Evolutionary conservation across 23 red algal genomes (phyloP).

Genomic region (Agarophyton chilense): DNA sequence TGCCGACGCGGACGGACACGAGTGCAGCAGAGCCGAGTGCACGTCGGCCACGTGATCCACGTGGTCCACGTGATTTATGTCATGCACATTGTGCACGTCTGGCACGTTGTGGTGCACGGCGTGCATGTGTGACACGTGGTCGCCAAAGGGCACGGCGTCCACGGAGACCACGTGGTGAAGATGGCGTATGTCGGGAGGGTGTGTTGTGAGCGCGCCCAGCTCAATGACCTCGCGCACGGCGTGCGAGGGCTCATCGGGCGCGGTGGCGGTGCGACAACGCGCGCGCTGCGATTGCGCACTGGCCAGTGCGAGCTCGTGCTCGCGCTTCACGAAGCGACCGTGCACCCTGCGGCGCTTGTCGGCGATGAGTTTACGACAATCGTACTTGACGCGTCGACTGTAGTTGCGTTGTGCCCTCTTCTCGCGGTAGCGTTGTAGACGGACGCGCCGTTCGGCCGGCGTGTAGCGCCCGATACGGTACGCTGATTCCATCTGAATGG

Average conservation of each 20-base stretch:
- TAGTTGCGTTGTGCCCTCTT: slow-evolving; percentile 79
- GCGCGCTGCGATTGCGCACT: not conserved
- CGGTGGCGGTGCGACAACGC: not conserved
- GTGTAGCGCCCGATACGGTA: slow-evolving; percentile 80
- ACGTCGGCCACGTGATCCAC: no score
- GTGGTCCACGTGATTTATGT: no score
- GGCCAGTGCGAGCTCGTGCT: slow-evolving; percentile 50
- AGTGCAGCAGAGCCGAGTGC: not conserved
- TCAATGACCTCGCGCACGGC: no score
- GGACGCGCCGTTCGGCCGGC: slow-evolving; percentile 58
- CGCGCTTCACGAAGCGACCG: slow-evolving; percentile 90
- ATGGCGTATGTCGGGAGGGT: no score
- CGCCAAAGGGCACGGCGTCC: no score
- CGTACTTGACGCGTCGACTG: slow-evolving; percentile 77
- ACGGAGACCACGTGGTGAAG: no score
- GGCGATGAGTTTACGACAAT: slow-evolving; percentile 84
- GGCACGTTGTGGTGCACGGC: no score
- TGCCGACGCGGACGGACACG: not conserved
- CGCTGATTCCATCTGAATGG: slow-evolving; percentile 61
- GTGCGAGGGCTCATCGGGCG: no score
- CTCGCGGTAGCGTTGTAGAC: slow-evolving; percentile 73
- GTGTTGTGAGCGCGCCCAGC: no score
- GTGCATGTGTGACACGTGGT: no score
- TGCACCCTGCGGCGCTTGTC: slow-evolving; percentile 77
- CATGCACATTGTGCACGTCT: no score